A percentile compares a stretch with the other conserved stretches of the same genome.
phyloP scores from a whole-genome alignment of 345 rosid genomes.

The Eutrema yunnanense region DNA sequence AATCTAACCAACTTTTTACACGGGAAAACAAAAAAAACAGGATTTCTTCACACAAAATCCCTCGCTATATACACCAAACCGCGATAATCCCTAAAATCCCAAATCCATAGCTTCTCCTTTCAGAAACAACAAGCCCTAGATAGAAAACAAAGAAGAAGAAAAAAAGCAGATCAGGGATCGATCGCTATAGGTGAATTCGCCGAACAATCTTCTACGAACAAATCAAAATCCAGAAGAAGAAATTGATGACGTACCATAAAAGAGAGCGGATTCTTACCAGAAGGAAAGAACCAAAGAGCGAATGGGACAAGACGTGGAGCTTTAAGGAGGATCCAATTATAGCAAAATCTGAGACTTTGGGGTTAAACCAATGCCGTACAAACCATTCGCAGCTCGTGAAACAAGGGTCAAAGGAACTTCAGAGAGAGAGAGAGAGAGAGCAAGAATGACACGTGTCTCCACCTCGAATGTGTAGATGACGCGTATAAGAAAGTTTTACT shows the following conservation, averaged over 20 bases:
- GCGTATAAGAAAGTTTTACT: conserved; percentile 8
- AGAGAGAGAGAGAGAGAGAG: background rate
- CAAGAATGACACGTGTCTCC: conserved; percentile 25
- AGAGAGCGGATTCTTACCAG: conserved; percentile 34
- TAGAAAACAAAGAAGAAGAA: background rate
- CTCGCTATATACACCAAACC: conserved; percentile 8
- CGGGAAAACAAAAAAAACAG: background rate
- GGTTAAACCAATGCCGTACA: conserved; percentile 17
- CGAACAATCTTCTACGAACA: background rate
- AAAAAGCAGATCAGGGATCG: conserved; percentile 12
- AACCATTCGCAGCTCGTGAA: conserved; percentile 19
- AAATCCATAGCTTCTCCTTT: conserved; percentile 18
- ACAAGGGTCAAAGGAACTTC: conserved; percentile 8
- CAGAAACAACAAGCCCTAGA: conserved; percentile 9
- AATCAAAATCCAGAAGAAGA: background rate
- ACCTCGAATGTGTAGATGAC: conserved; percentile 8
- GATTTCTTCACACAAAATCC: conserved; percentile 6
- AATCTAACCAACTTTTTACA: background rate
- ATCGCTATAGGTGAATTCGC: background rate
- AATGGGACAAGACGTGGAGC: conserved; percentile 11
- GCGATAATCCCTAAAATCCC: conserved; percentile 13
- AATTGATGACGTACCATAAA: conserved; percentile 6
- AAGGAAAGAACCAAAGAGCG: conserved; percentile 28
- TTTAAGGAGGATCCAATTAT: conserved; percentile 20
- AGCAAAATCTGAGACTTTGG: conserved; percentile 4